A percentile compares a stretch with the other conserved stretches of the same genome.
Conservation (phyloP, 2,329 filamentous ascomycete species). For the Chrysoporthe puriensis region DNA sequence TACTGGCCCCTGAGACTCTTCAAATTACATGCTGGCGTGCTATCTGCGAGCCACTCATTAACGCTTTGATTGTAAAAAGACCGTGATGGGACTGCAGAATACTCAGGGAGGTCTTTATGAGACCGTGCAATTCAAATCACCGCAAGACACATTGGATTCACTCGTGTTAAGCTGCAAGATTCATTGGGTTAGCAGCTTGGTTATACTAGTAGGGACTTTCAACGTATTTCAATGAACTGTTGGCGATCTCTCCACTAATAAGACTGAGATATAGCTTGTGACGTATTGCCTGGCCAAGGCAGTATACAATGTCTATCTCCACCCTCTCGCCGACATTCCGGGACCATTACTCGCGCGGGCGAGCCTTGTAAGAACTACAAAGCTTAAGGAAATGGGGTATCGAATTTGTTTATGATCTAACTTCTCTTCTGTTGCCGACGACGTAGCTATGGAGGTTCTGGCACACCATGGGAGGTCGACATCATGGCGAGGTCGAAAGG, state of each 20-base stretch:
- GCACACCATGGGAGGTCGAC: slow-evolving; percentile 2
- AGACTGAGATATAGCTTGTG: background rate
- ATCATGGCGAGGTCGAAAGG: slow-evolving; percentile 4
- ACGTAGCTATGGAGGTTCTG: slow-evolving; percentile 9
- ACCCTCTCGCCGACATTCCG: background rate
- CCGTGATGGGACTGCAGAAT: background rate
- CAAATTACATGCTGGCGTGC: background rate
- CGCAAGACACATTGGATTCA: too few species aligned
- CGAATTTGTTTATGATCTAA: too few species aligned
- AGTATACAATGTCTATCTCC: slow-evolving; percentile 8
- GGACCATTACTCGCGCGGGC: slow-evolving; percentile 3
- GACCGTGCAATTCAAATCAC: too few species aligned
- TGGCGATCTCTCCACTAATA: too few species aligned
- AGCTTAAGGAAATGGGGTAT: too few species aligned
- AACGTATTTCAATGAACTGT: too few species aligned
- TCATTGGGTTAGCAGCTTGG: too few species aligned
- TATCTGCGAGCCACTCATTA: background rate
- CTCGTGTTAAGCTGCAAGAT: too few species aligned
- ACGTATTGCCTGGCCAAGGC: background rate
- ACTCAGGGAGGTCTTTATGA: background rate
- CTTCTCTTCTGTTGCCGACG: too few species aligned
- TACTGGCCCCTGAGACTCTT: background rate
- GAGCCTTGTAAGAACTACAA: background rate
- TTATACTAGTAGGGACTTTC: too few species aligned
- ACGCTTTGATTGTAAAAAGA: background rate